Evolutionary conservation across 164 flowering plant species (phyloP).

Genomic region (Cinnamomum micranthum): DNA sequence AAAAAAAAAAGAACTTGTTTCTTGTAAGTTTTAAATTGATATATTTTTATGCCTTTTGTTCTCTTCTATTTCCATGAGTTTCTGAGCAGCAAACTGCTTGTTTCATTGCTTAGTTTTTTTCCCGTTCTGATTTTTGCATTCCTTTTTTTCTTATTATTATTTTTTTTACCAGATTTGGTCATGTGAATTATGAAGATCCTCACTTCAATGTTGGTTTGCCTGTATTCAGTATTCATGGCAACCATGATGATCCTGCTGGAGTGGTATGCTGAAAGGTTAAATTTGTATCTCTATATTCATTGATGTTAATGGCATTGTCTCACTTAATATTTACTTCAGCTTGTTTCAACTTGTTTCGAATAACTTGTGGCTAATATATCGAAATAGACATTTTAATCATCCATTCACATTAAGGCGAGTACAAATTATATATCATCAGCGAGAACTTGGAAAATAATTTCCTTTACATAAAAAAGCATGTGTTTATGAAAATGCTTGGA

Average conservation of each 20-base stretch:
- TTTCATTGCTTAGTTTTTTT: background rate
- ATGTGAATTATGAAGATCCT: slow-evolving; percentile 98
- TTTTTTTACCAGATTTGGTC: slow-evolving; percentile 74
- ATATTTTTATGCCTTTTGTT: background rate
- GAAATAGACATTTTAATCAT: no score
- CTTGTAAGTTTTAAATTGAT: no score
- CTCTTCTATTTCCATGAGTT: background rate
- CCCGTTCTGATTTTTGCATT: no score
- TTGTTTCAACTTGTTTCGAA: no score
- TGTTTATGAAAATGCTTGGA: no score
- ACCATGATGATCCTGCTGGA: slow-evolving; percentile 99
- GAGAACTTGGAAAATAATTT: no score
- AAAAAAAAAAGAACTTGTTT: no score
- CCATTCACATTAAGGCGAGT: no score
- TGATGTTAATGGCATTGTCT: background rate
- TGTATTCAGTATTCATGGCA: slow-evolving; percentile 96
- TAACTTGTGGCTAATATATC: no score
- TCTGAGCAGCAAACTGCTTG: background rate
- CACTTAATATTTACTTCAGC: background rate
- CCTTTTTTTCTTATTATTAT: no score
- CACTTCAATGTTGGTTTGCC: slow-evolving; percentile 98
- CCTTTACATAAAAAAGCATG: no score
- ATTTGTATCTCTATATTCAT: background rate
- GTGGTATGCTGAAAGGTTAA: slow-evolving; percentile 57
- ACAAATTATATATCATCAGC: no score